Percentiles rank a stretch among this genome's conserved stretches.
These are phyloP conservation scores for Cryptococcus floricola DNA, from an alignment of 1,284 basidiomycete species.

Conservation along the genomic window DNA sequence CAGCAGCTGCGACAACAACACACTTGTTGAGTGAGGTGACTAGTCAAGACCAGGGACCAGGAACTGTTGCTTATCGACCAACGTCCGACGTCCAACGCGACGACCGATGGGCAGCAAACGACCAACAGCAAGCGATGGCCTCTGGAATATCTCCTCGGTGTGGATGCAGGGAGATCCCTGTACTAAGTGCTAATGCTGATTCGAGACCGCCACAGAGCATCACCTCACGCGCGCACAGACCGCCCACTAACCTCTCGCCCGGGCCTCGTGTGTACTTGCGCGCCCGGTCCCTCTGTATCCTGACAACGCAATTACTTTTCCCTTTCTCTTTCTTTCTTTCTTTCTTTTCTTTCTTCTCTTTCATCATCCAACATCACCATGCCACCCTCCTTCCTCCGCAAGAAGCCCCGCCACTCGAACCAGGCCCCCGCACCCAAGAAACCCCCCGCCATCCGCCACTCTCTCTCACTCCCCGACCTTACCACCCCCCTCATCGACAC, in stretches of 20 bases:
- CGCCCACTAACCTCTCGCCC: background rate
- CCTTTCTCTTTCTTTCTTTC: background rate
- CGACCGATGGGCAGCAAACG: too few species aligned
- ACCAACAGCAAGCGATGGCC: too few species aligned
- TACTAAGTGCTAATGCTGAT: background rate
- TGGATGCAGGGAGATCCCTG: too few species aligned
- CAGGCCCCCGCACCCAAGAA: slow-evolving; percentile 20
- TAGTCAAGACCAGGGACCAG: too few species aligned
- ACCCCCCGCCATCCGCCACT: slow-evolving; percentile 30
- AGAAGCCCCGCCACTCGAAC: slow-evolving; percentile 5
- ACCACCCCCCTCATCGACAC: slow-evolving; percentile 38
- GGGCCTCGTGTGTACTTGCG: background rate
- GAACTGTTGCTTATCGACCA: too few species aligned
- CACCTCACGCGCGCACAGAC: background rate
- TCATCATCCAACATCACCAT: background rate
- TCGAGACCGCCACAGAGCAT: background rate
- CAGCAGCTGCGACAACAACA: background rate
- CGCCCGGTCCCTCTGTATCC: background rate
- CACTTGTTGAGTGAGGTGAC: background rate
- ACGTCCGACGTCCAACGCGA: too few species aligned
- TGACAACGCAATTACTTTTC: background rate
- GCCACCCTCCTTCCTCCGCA: slow-evolving; percentile 12
- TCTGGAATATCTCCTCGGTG: too few species aligned
- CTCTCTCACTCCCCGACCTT: slow-evolving; percentile 38
- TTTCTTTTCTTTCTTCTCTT: background rate